phyloP scores from a whole-genome alignment of 352 stramenopile genomes.

The Phytophthora sp. region DNA sequence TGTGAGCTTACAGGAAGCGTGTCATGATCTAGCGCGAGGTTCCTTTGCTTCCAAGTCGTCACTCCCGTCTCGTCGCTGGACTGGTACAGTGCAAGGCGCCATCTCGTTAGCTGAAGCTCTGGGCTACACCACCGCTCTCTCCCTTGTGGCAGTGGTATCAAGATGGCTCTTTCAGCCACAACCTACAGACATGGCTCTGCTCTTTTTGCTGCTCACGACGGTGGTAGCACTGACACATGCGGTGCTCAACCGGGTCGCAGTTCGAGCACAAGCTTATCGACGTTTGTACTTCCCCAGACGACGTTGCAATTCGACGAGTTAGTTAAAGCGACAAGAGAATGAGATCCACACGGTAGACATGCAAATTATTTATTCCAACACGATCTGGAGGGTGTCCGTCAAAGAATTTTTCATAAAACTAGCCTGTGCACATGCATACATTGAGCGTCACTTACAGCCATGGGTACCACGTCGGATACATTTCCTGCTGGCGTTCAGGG shows the following conservation, averaged over 20 bases:
- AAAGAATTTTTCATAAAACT: slow-evolving; percentile 12
- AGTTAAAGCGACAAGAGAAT: too few relatives aligned
- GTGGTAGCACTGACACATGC: slow-evolving; percentile 60
- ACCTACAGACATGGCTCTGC: slow-evolving; percentile 63
- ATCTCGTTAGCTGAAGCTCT: slow-evolving; percentile 62
- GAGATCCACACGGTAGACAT: slow-evolving; percentile 3
- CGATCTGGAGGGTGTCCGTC: slow-evolving; percentile 14
- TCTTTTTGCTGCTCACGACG: slow-evolving; percentile 70
- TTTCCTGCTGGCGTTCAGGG: slow-evolving; percentile 79
- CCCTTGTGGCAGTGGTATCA: slow-evolving; percentile 57
- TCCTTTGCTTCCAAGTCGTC: slow-evolving; percentile 16
- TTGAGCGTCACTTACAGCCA: slow-evolving; percentile 66
- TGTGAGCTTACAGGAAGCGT: slow-evolving; percentile 62
- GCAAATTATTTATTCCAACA: slow-evolving; percentile 41
- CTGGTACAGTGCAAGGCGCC: slow-evolving; percentile 50
- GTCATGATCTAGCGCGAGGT: slow-evolving; percentile 43
- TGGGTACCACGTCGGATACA: slow-evolving; percentile 89
- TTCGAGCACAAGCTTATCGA: slow-evolving; percentile 28
- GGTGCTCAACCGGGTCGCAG: slow-evolving; percentile 44
- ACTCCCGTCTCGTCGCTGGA: slow-evolving; percentile 47
- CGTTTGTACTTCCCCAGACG: slow-evolving; percentile 21
- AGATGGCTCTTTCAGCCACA: slow-evolving; percentile 63
- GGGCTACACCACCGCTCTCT: slow-evolving; percentile 57
- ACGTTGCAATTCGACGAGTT: neutral
- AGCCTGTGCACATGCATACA: slow-evolving; percentile 26